Conservation (phyloP, 257 asterid species). For the Cinchona pubescens region DNA sequence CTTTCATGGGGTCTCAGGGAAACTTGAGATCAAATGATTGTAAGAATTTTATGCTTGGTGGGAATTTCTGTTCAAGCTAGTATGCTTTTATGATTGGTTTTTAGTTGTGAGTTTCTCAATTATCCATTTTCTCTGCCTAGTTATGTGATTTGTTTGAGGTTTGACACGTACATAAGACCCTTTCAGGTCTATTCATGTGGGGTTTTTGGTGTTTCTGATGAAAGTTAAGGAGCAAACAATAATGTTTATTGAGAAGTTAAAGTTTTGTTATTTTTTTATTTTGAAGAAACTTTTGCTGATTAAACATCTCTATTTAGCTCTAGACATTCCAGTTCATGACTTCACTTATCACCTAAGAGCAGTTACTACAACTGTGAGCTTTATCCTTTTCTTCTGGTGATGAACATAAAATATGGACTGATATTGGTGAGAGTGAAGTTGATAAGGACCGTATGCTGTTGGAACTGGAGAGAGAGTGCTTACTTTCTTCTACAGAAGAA, state of each 20-base stretch:
- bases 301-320: too few species aligned
- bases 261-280: too few species aligned
- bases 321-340: too few species aligned
- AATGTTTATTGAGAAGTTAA: not conserved
- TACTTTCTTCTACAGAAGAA: slow-evolving; percentile 72
- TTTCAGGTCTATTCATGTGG: not conserved
- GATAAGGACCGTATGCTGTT: slow-evolving; percentile 71
- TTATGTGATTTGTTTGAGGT: too few species aligned
- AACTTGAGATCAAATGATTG: not conserved
- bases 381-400: slow-evolving; percentile 23
- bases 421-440: slow-evolving; percentile 81
- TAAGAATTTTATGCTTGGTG: not conserved
- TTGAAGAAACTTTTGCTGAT: too few species aligned
- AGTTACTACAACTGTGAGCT: too few species aligned
- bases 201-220: not conserved
- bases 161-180: too few species aligned
- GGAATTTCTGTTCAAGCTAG: not conserved
- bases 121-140: not conserved
- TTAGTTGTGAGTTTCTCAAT: not conserved
- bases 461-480: slow-evolving; percentile 90
- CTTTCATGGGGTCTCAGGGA: not conserved
- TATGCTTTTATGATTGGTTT: not conserved
- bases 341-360: too few species aligned
- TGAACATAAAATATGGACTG: slow-evolving; percentile 84
- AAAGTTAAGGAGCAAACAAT: not conserved